Evolutionary conservation across 1,284 basidiomycete genomes (phyloP), one percentile per base, ranked within the genome.

Genomic region (Gomphus bonarii): DNA sequence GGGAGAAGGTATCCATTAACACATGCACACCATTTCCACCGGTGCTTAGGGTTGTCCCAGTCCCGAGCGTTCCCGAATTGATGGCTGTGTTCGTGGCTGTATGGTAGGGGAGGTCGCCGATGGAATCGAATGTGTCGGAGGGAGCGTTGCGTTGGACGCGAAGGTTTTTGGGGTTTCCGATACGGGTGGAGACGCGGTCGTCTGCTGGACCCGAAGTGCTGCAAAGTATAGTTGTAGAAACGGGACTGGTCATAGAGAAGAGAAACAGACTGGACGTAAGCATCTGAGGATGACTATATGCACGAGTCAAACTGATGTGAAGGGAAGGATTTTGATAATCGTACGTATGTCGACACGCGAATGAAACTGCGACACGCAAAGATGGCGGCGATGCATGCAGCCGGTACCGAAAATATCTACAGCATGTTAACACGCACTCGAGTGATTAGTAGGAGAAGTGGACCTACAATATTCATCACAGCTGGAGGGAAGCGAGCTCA

Each of bases 391-490:
- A 40, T 54, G 30, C 52, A 54, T 14, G 52, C 52, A 11, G 52
- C 52, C 8, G 52, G 52, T 33, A 54, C 52, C 22, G 52, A 54
- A 33, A 54, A 54, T 38, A 54, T 54, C 52, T 54, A 38, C 33
- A 28, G 22, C 14, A 44, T 54, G 36, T 36, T 12, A 36, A n/a
- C 20, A 25, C 20, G 28, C 10, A 20, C 11, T 43, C 12, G 51
- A 50, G 31, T 16, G 10, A 31, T 22, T 42, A 16, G 11, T 18
- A 22, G 10, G 38, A 16, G 6, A 44, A 22, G 3, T 18, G 30
- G 28, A 54, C 40, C 3, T 9, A 54, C 52, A 20, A 85, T 75
- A 62, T 84, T 81, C 81, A 85, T 84, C n/a, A 76, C 68, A 28
- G 75, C 81, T 84, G 58, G 33, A 31, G 25, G 33, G 14, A 8